Conservation (phyloP, 495 filamentous ascomycete species). For the Letharia columbiana region DNA sequence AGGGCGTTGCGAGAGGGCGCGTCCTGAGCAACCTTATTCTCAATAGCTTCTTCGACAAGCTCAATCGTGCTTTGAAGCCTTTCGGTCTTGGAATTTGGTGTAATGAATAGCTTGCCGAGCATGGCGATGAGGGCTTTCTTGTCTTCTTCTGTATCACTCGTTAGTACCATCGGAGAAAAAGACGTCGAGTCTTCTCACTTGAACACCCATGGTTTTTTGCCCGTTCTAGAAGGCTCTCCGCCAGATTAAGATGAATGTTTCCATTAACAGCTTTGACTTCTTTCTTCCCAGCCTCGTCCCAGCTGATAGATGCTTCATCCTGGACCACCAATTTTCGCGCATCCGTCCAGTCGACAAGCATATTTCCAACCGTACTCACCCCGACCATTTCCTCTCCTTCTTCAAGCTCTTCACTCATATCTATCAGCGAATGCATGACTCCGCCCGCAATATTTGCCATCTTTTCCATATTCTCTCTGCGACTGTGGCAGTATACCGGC, state of each 20-base stretch:
- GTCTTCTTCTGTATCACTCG: constrained; percentile 58
- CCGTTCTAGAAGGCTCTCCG: constrained; percentile 52
- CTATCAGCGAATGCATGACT: constrained; percentile 55
- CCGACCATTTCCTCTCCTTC: constrained; percentile 76
- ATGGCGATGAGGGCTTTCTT: constrained; percentile 71
- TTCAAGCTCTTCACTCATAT: constrained; percentile 49
- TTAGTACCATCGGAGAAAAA: constrained; percentile 33
- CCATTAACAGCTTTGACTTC: constrained; percentile 46
- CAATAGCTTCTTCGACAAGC: constrained; percentile 57
- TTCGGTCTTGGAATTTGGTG: constrained; percentile 26
- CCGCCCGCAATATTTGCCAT: constrained; percentile 65
- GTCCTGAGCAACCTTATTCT: constrained; percentile 58
- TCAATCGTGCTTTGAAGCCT: constrained; percentile 34
- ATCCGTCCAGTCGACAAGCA: constrained; percentile 93
- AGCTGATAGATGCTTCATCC: constrained; percentile 43
- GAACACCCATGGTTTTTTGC: constrained; percentile 42
- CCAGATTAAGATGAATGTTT: constrained; percentile 61
- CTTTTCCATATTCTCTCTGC: constrained; percentile 65
- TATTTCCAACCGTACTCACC: constrained; percentile 62
- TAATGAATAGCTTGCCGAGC: constrained; percentile 72
- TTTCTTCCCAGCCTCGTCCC: constrained; percentile 40
- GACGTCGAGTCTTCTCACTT: constrained; percentile 44
- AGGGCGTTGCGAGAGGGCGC: constrained; percentile 66
- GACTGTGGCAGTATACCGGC: constrained; percentile 85
- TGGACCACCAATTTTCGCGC: constrained; percentile 74